These are phyloP conservation scores for Amanita muscaria DNA, from an alignment of 768 basidiomycete species.

Conservation along the genomic window DNA sequence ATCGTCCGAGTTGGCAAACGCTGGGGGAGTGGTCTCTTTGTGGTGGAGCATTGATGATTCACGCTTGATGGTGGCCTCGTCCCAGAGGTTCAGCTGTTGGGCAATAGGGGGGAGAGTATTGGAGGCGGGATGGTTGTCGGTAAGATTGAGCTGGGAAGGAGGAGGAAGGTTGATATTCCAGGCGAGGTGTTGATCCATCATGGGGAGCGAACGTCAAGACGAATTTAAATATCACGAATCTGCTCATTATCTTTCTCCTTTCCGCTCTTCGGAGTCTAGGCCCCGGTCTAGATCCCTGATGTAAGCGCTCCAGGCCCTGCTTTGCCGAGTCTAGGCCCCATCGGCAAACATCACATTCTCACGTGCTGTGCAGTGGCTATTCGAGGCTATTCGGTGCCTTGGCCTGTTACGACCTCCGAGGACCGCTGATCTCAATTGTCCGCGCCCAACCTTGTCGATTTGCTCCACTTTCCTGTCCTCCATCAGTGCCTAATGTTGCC, in stretches of 20 bases:
- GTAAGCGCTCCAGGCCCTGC: neutral
- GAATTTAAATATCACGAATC: neutral
- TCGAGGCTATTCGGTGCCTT: too few species aligned
- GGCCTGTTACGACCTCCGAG: too few species aligned
- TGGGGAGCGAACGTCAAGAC: neutral
- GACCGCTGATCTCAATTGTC: too few species aligned
- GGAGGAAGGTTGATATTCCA: slow-evolving; percentile 8
- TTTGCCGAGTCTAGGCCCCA: neutral
- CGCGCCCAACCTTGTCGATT: too few species aligned
- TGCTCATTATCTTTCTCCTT: neutral
- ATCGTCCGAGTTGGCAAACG: slow-evolving; percentile 38
- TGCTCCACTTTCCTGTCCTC: too few species aligned
- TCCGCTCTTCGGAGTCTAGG: neutral
- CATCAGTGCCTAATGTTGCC: too few species aligned
- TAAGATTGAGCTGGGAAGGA: slow-evolving; percentile 5
- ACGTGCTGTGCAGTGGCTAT: too few species aligned
- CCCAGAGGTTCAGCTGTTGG: neutral
- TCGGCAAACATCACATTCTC: too few species aligned
- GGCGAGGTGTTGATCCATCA: neutral
- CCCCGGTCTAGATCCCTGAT: neutral
- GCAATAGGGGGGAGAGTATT: slow-evolving; percentile 7
- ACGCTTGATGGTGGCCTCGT: neutral
- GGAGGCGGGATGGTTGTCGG: neutral
- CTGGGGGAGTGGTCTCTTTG: neutral
- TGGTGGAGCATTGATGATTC: neutral